A percentile compares a stretch with the other conserved stretches of the same genome.
Evolutionary conservation across 2,329 filamentous ascomycete genomes (phyloP).

Genomic region (Huntiella abstrusa): DNA sequence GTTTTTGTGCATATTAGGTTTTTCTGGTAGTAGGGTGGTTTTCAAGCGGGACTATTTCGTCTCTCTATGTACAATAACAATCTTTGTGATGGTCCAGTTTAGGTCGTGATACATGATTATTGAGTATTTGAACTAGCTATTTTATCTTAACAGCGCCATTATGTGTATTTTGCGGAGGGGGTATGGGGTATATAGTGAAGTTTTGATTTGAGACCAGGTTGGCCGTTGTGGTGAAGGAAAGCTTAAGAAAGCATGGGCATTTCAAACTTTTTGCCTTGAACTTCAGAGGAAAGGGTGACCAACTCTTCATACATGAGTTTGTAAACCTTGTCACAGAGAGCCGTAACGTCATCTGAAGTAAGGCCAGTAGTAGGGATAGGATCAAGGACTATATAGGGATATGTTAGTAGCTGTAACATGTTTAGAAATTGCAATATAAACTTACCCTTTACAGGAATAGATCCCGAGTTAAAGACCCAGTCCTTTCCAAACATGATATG

Average conservation of each 20-base stretch:
- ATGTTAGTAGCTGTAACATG: constrained; percentile 6
- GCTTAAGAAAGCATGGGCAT: constrained; percentile 3
- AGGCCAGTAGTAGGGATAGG: constrained; percentile 62
- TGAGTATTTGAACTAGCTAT: not conserved
- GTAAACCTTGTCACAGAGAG: constrained; percentile 46
- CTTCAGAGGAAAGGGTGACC: constrained; percentile 31
- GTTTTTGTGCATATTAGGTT: not conserved
- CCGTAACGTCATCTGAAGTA: constrained; percentile 58
- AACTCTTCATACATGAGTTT: constrained; percentile 59
- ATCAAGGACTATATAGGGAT: constrained; percentile 41
- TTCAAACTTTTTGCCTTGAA: constrained; percentile 20
- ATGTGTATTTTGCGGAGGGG: not conserved
- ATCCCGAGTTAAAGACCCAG: constrained; percentile 46
- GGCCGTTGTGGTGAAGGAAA: not conserved
- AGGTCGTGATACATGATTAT: not conserved
- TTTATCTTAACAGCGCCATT: not conserved
- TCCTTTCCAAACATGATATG: constrained; percentile 48
- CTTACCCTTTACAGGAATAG: constrained; percentile 57
- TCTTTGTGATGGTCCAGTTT: too few species aligned
- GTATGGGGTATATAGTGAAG: not conserved
- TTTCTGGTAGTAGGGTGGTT: too few species aligned
- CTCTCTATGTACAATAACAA: too few species aligned
- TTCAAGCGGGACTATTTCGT: too few species aligned
- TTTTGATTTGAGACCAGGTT: too few species aligned
- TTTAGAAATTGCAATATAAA: not conserved